Evolutionary conservation across 352 stramenopile genomes (phyloP), one percentile per base, ranked within the genome.

Genomic region (Phytophthora cactorum): DNA sequence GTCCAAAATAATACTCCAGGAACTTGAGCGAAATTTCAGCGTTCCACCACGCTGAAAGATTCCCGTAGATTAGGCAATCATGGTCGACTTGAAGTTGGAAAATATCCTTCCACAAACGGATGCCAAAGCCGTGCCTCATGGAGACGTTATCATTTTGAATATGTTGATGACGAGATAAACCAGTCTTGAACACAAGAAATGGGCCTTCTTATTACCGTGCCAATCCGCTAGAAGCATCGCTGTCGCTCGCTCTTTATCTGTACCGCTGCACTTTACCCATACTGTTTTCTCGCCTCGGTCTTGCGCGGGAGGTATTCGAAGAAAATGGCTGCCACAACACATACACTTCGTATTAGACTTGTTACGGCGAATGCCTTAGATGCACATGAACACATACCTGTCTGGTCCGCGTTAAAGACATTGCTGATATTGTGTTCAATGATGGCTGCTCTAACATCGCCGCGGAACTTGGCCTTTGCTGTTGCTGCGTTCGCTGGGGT

Each of bases 211-310:
- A 27, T 53, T 57, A 2, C 36, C 44, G 5, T 57, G n/a, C n/a
- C n/a, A n/a, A n/a, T n/a, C n/a, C n/a, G n/a, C n/a, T n/a, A 68
- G 6, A 9, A 68, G 29, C 52, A 68, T 63, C n/a, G 51, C 55
- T 1, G 54, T 66, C 0, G 46, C 31, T 22, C 54, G 41, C 17
- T 59, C 49, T 63, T 74, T n/a, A 15, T 74, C 38, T 52, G 62
- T 66, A 1, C 47, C 49, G 5, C 32, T 43, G 27, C 53, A 54
- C 14, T 62, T 63, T 5, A 17, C 36, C 60, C 66, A 70, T 12
- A 69, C 41, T 7, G 54, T n/a, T 74, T 74, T 74, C n/a, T n/a
- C n/a, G 4, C 65, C 58, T 5, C 49, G 0, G 66, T 61, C 31
- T 52, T 52, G 12, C 38, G 36, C 0, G 59, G 66, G 1, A 70